Base-by-base conservation (phyloP, 2,329 filamentous ascomycete genomes). In the Xylogone sp. region DNA sequence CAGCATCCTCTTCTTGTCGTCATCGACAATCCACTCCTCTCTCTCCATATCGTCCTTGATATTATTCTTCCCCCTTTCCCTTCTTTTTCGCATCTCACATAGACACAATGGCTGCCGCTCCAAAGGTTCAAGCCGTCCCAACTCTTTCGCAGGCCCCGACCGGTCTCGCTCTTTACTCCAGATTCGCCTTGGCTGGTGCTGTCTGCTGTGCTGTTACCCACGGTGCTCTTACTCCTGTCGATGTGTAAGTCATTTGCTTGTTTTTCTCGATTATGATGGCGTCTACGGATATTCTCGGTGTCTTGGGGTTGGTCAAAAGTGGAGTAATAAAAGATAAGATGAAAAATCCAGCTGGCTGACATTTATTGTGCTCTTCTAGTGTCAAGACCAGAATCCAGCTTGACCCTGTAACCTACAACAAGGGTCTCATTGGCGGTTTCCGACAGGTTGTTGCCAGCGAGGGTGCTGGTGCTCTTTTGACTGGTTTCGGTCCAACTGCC, bases 171-270 rank as follows among this genome's bases (percentile, higher is more conserved):
- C 89, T 99, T 66, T 97, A 97, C 86, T 89, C 90, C 67, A 85
- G 90, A 76, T 97, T 97, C 79, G 93, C 94, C 76, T 88, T 99
- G 68, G 92, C 94, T 67, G 94, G 94, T 77, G 94, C 94, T 66
- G 79, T 97, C 81, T 97, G 94, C 86, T 99, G 94, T 77, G 94
- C 92, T 66, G 79, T 97, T 77, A 99, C 94, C 70, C 94, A 99
- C 84, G 94, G 93, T 75, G 88, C 82, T 69, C 86, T 97, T 67
- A 99, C 94, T 64, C 94, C 94, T 70, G 91, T 99, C 75, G 94
- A 99, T 88, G 94, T 99, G 93, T 97, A 94, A 75, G 93, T 89
- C 56, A 52, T 44, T 22, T 43, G 13, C 7, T 13, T 18, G 8
- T 39, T 16, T 39, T 16, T 39, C 34, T 13, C 5, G 13, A 16